Evolutionary conservation across 352 stramenopile species (phyloP).

Genomic region (Phytopythium helicoides): DNA sequence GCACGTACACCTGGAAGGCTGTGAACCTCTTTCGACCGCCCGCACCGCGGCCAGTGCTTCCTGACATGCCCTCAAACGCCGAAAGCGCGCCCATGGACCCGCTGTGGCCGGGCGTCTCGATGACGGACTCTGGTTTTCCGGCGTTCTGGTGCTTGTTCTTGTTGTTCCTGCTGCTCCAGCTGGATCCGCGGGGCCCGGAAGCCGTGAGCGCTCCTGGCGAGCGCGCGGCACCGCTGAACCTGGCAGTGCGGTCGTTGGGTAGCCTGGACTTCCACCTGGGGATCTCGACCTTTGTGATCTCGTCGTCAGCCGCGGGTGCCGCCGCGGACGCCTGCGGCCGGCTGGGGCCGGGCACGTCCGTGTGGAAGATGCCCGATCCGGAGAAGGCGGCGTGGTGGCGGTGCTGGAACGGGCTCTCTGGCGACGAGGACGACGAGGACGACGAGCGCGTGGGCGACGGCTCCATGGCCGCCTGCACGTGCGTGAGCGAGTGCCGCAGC

Average conservation of each 20-base stretch:
- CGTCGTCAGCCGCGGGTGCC: conserved; percentile 31
- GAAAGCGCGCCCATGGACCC: conserved; percentile 32
- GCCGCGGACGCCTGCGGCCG: conserved; percentile 1
- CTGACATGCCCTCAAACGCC: conserved; percentile 8
- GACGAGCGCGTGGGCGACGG: conserved; percentile 28
- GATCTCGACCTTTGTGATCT: conserved; percentile 76
- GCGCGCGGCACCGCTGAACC: conserved; percentile 19
- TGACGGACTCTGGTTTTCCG: not conserved
- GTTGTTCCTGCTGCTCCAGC: conserved; percentile 2
- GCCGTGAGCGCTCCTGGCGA: conserved; percentile 27
- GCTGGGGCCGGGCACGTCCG: conserved; percentile 21
- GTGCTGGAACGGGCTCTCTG: conserved; percentile 11
- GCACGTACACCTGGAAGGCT: conserved; percentile 74
- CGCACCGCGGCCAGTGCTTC: conserved; percentile 7
- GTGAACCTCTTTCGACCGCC: conserved; percentile 69
- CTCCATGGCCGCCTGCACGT: conserved; percentile 32
- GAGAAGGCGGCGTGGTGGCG: conserved; percentile 12
- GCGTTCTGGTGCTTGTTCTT: conserved; percentile 7
- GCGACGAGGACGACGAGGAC: conserved; percentile 15
- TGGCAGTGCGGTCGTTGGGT: conserved; percentile 46
- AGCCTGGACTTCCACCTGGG: conserved; percentile 57
- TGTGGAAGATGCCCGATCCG: conserved; percentile 26
- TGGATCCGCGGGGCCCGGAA: conserved; percentile 9
- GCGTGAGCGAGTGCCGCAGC: conserved; percentile 48
- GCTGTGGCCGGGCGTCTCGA: conserved; percentile 17